phyloP scores from a whole-genome alignment of 179 eudicot genomes.

The Sideroxylon spinosum region DNA sequence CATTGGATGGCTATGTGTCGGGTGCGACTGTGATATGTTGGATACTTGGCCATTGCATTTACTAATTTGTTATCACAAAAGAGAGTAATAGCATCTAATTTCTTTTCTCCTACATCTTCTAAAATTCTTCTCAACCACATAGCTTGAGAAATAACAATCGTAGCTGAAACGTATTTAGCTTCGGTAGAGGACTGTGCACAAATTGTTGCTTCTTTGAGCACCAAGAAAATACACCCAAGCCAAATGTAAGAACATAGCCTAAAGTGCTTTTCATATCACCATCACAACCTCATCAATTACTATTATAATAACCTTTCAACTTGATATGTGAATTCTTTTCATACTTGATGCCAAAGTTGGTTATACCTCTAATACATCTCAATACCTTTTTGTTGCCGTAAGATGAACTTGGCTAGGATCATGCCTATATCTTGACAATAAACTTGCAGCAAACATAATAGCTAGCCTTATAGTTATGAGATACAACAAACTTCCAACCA shows the following conservation, averaged over 20 bases:
- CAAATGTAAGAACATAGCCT: background rate
- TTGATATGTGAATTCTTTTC: background rate
- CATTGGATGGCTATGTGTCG: too few relatives aligned
- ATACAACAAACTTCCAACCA: background rate
- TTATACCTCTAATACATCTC: background rate
- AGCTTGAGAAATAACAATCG: background rate
- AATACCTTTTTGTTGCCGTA: background rate
- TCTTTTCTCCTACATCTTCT: background rate
- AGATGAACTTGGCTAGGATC: background rate
- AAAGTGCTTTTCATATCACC: constrained; percentile 2
- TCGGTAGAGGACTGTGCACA: background rate
- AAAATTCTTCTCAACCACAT: constrained; percentile 1
- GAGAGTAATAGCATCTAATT: too few relatives aligned
- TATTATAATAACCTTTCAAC: background rate
- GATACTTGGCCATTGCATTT: too few relatives aligned
- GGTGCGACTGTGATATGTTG: too few relatives aligned
- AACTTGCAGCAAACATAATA: background rate
- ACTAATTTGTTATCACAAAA: too few relatives aligned
- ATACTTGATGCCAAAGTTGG: background rate
- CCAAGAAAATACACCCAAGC: too few relatives aligned
- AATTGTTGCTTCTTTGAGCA: background rate
- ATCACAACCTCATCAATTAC: background rate
- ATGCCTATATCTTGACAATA: background rate
- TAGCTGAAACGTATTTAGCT: background rate
- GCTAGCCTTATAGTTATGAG: background rate